Base-by-base conservation (phyloP, 1,139 yeast species). In the Arxiozyma heterogenica region DNA sequence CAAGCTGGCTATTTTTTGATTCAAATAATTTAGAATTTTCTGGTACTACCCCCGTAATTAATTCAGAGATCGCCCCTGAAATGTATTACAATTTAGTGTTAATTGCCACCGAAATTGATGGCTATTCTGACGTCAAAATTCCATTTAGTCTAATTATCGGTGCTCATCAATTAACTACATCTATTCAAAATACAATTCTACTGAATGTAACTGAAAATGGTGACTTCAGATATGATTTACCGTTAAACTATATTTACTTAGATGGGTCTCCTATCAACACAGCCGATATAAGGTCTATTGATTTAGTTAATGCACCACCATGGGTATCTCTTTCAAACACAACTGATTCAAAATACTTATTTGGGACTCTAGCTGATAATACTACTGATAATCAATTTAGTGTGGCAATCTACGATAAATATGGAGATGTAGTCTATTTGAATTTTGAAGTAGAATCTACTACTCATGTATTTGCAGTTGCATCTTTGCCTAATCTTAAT, bases 31-130 rank as follows among this genome's bases (percentile, higher is more conserved):
- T 87, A 58, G 77, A 86, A n/a, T 91, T 90, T 67, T 75, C 82
- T 44, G 99, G 99, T 44, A 83, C 84, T 1, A 93, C 96, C 0
- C 99, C 99, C 4, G 74, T 85, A 9, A 88, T 87, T 38, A 84
- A 86, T 60, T 86, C 96, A 1, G 76, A 79, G 15, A 83, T 87
- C 62, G 98, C 98, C 1, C 97, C 98, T 15, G 88, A 95, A 39
- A 76, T 81, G 62, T 74, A 76, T 51, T 93, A 82, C 66, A 79
- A 81, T n/a, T 81, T 94, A 58, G 76, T 82, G 52, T 77, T 91
- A 60, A 81, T 90, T 55, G 97, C 91, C 1, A 75, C 95, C 1
- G 96, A 91, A 64, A 80, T 81, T 63, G 71, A 72, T 34, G 96
- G 95, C 1, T 91, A 71, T 66, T 76, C 95, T 1, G 93, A 90